A percentile compares a stretch with the other conserved stretches of the same genome.
These are phyloP conservation scores for Blastobotrys muscicola DNA, from an alignment of 805 yeast species.

Conservation along the genomic window DNA sequence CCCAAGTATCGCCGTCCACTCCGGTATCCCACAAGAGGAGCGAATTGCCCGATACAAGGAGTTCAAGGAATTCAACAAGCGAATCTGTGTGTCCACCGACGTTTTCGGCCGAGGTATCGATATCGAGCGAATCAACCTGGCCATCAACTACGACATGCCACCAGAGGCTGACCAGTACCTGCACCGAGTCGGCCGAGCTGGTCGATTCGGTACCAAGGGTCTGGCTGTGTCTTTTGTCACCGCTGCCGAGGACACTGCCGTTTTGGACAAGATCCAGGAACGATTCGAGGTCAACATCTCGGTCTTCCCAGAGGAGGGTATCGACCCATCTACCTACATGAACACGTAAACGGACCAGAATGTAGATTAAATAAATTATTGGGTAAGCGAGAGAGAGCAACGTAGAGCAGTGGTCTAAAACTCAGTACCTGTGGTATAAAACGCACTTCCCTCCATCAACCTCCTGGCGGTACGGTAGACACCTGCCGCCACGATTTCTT, in stretches of 20 bases:
- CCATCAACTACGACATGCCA: constrained; percentile 96
- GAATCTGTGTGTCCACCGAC: constrained; percentile 97
- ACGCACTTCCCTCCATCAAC: too few species aligned
- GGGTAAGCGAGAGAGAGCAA: background rate
- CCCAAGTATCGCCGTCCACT: constrained; percentile 96
- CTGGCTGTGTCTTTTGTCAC: constrained; percentile 87
- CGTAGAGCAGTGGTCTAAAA: background rate
- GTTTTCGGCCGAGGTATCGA: constrained; percentile 99
- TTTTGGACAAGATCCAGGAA: constrained; percentile 86
- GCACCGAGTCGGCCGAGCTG: constrained; percentile 99
- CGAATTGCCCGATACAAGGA: constrained; percentile 94
- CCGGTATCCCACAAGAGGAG: constrained; percentile 93
- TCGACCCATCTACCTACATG: constrained; percentile 96
- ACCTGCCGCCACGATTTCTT: too few species aligned
- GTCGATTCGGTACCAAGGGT: constrained; percentile 99
- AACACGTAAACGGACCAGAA: constrained; percentile 42
- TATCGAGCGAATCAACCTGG: constrained; percentile 96
- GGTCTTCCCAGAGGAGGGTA: constrained; percentile 96
- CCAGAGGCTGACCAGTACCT: constrained; percentile 94
- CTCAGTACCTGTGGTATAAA: too few species aligned
- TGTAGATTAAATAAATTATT: constrained; percentile 5
- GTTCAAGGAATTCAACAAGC: constrained; percentile 95
- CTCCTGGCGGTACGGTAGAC: too few species aligned
- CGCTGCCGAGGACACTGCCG: constrained; percentile 78
- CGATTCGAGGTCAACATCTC: constrained; percentile 93